These are phyloP conservation scores for Prosopis cineraria DNA, from an alignment of 306 rosid genomes.

Conservation along the genomic window DNA sequence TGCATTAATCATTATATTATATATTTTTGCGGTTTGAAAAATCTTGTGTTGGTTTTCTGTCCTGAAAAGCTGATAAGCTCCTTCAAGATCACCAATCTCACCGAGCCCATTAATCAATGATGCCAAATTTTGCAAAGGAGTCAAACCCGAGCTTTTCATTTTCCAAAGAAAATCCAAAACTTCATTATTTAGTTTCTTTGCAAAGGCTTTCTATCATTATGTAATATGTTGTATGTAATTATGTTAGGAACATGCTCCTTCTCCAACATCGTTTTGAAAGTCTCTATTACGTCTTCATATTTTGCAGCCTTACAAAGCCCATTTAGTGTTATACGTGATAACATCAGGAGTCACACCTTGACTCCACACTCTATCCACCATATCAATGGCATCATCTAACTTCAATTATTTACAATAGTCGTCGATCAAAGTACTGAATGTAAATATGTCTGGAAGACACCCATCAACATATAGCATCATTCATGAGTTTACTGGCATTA, in stretches of 20 bases:
- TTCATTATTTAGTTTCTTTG: constrained; percentile 60
- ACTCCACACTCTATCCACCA: constrained; percentile 69
- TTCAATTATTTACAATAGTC: constrained; percentile 78
- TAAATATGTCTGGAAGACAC: constrained; percentile 79
- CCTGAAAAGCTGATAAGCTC: constrained; percentile 69
- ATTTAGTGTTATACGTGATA: constrained; percentile 78
- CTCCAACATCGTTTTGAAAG: constrained; percentile 46
- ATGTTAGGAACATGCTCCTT: constrained; percentile 72
- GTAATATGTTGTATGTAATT: constrained; percentile 73
- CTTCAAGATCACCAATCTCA: constrained; percentile 65
- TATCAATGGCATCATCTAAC: constrained; percentile 65
- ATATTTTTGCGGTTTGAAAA: constrained; percentile 68
- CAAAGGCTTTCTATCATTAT: constrained; percentile 81
- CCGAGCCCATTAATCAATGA: constrained; percentile 73
- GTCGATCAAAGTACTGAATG: constrained; percentile 84
- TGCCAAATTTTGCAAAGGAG: constrained; percentile 64
- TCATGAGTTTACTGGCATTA: constrained; percentile 69
- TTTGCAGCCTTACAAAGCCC: constrained; percentile 88
- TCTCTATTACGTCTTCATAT: constrained; percentile 59
- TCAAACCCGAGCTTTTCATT: constrained; percentile 60
- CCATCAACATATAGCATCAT: constrained; percentile 76
- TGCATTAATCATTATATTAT: constrained; percentile 70
- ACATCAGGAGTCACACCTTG: constrained; percentile 88
- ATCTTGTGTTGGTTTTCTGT: constrained; percentile 48
- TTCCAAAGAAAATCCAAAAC: constrained; percentile 67